Evolutionary conservation across 495 filamentous ascomycete genomes (phyloP), one percentile per base, ranked within the genome.

Genomic region (Aspergillus diversus): DNA sequence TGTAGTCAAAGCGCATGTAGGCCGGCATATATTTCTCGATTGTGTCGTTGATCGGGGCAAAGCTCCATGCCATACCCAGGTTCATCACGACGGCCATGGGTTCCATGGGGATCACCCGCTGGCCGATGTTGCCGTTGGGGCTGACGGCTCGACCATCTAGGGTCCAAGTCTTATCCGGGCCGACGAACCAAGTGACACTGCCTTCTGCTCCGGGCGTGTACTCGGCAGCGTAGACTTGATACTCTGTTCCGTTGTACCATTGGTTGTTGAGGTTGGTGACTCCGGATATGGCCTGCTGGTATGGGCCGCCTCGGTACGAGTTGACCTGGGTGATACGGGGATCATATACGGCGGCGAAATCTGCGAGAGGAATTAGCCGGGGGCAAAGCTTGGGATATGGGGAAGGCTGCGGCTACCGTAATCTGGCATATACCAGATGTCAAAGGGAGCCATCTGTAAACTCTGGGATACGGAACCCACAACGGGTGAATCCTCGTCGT

Each of bases 371-470:
- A 27, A 27, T 27, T 27, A 27, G 21, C 21, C 2, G 21, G 21
- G 21, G 21, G 21, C 21, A 27, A 27, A 27, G 21, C 1, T 27
- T 27, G 21, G 21, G 11, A 12, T 32, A n/a, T 4, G 5, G 48
- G 7, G 17, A n/a, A 16, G 32, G 33, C 7, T 3, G 2, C 13
- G 65, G 77, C 65, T 64, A 86, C 84, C 80, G 61, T 86, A 86
- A 68, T 93, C 81, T n/a, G 90, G 88, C 73, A 87, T 85, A 59
- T 90, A 91, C 83, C 86, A 91, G 55, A 90, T 80, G 68, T 92
- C 90, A 66, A 91, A 93, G 3, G 90, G 90, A 5, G 90, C 90
- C 56, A 87, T 75, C 69, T 93, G 90, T 60, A 83, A 79, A 77
- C 86, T 89, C 65, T 93, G 90, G 12, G 90, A 92, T 2, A 85